phyloP scores from a whole-genome alignment of 116 monocot genomes.

The Iris pallida region DNA sequence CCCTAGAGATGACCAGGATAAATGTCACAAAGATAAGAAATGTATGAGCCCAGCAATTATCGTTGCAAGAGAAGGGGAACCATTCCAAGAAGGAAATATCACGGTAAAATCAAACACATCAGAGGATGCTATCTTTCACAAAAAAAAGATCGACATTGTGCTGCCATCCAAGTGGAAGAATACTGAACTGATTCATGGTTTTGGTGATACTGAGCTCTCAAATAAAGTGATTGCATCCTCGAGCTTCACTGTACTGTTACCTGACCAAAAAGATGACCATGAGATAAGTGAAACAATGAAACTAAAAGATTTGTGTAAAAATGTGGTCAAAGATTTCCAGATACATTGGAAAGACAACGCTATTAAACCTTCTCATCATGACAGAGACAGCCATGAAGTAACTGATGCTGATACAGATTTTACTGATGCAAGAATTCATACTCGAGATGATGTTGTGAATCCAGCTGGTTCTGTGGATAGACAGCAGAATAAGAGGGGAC shows the following conservation, averaged over 20 bases:
- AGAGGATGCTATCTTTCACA: neutral
- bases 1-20: constrained; percentile 5
- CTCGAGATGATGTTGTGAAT: constrained; percentile 8
- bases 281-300: neutral
- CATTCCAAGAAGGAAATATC: neutral
- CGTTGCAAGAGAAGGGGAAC: neutral
- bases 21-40: constrained; percentile 5
- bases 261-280: neutral
- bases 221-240: constrained; percentile 1
- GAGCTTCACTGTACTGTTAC: neutral
- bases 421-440: neutral
- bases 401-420: neutral
- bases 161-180: constrained; percentile 3
- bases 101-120: neutral
- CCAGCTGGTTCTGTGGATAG: constrained; percentile 2
- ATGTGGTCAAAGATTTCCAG: neutral
- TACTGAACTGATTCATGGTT: constrained; percentile 5
- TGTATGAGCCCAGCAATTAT: neutral
- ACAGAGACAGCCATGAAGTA: neutral
- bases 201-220: constrained; percentile 5
- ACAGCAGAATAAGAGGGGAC: constrained; percentile 21
- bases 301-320: neutral
- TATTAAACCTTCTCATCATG: neutral
- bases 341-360: neutral
- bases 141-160: neutral